Conservation (phyloP, 257 asterid species). For the Plantago elongata region DNA sequence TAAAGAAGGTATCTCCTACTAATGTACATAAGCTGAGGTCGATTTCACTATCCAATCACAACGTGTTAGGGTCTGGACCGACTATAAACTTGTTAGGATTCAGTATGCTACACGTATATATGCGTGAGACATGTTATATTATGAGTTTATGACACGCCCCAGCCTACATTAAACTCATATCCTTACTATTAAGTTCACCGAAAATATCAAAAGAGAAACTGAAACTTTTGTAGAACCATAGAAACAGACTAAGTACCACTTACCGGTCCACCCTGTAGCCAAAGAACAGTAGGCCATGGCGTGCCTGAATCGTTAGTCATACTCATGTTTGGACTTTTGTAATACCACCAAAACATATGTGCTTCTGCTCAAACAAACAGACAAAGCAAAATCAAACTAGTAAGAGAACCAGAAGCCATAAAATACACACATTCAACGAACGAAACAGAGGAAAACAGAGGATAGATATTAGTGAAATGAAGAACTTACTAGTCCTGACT, state of each 20-base stretch:
- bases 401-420: background rate
- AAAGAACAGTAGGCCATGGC: slow-evolving; percentile 92
- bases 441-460: background rate
- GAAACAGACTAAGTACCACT: slow-evolving; percentile 23
- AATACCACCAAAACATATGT: slow-evolving; percentile 97
- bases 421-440: background rate
- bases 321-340: slow-evolving; percentile 69
- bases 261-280: slow-evolving; percentile 99
- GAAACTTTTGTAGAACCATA: too few species aligned
- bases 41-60: too few species aligned
- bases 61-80: too few species aligned
- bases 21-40: too few species aligned
- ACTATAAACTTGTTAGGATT: too few species aligned
- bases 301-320: slow-evolving; percentile 56
- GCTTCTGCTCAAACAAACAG: slow-evolving; percentile 54
- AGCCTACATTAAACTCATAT: too few species aligned
- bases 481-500: slow-evolving; percentile 82
- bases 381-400: background rate
- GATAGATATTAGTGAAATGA: background rate
- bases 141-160: too few species aligned
- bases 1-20: too few species aligned
- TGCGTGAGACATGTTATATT: too few species aligned
- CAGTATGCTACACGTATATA: too few species aligned
- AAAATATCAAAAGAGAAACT: too few species aligned
- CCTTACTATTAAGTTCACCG: too few species aligned